Evolutionary conservation across 2,329 filamentous ascomycete species (phyloP), one percentile per base, ranked within the genome.

Genomic region (Setomelanomma holmii): DNA sequence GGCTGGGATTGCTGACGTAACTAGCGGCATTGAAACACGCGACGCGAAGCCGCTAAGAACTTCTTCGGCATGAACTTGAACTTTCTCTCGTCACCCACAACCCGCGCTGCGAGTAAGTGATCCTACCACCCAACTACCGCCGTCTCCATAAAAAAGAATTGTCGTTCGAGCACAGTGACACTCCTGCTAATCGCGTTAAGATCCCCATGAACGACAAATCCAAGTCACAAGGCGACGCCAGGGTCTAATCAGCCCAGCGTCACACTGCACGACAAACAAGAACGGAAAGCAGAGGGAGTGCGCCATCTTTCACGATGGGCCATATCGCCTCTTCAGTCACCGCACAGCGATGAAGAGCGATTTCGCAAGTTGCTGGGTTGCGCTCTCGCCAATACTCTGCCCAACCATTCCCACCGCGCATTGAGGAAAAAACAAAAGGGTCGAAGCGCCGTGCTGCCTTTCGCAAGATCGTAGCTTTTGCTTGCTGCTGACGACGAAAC

Each of bases 211-310:
- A 65, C 63, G 64, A 67, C 61, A 67, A 67, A 48, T 36, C 45
- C 43, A 36, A 24, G 56, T 66, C 64, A 66, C 61, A 63, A 67
- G 62, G 59, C 43, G 49, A 56, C 33, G 44, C 40, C 14, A 35
- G 33, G 49, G 61, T 52, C 65, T 66, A 66, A 68, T 66, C 60
- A 62, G 48, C 65, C 49, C 33, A 10, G 55, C 39, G 38, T 50
- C 51, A 43, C 52, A 48, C 47, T 67, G 64, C 63, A 65, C 67
- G 65, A 65, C 63, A 61, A 49, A 58, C 46, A 60, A 67, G 68
- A 71, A 71, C 65, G 62, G 68, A 71, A 70, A 71, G 55, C 68
- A 51, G 61, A 71, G 67, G 68, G 68, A 69, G 62, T 67, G 66
- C 55, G 54, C 50, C 61, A 52, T 64, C 58, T 50, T 60, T 34